These are phyloP conservation scores for Blastocystis sp. DNA, from an alignment of 352 stramenopile genomes.

Conservation along the genomic window DNA sequence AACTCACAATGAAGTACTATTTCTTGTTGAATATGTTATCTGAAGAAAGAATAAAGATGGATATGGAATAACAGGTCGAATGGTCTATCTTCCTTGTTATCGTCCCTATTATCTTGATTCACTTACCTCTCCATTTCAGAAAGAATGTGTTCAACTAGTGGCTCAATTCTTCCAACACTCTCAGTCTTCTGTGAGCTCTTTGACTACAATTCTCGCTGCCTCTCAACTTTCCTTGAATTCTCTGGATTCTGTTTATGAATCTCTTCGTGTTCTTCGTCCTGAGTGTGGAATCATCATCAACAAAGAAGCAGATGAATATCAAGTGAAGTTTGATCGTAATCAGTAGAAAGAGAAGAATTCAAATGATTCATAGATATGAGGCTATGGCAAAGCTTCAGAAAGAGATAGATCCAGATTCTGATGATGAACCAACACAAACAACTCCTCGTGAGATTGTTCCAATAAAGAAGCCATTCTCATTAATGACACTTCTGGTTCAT, in stretches of 20 bases:
- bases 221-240: neutral
- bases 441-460: neutral
- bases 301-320: too few relatives aligned
- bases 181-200: too few relatives aligned
- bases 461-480: neutral
- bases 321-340: neutral
- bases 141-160: neutral
- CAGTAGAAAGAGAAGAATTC: neutral
- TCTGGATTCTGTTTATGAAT: too few relatives aligned
- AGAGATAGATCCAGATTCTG: neutral
- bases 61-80: neutral
- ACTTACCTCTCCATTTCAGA: neutral
- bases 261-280: too few relatives aligned
- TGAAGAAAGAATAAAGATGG: neutral
- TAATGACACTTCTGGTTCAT: neutral
- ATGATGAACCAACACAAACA: neutral
- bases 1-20: neutral
- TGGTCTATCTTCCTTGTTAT: constrained; percentile 26
- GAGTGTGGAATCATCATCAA: too few relatives aligned
- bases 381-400: neutral
- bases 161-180: too few relatives aligned
- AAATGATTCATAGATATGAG: constrained; percentile 8
- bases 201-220: neutral
- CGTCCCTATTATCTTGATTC: neutral
- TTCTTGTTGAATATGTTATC: neutral